Percentiles rank a stretch among this genome's conserved stretches.
Evolutionary conservation across 2,329 filamentous ascomycete species (phyloP).

Genomic region (Penicillium sp.): DNA sequence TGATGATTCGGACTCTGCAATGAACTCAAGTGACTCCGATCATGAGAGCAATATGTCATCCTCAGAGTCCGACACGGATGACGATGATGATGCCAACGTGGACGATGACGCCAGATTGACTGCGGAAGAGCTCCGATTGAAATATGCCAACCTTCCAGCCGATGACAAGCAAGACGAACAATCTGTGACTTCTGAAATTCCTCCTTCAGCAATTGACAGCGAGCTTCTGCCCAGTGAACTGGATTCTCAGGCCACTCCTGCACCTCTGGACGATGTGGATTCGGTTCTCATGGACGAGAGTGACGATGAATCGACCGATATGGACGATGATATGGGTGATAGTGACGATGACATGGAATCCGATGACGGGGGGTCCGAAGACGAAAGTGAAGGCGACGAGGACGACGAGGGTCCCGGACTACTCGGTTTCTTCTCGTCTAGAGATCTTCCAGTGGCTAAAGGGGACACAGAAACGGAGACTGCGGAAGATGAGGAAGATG

Average conservation of each 20-base stretch:
- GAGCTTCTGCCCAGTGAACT: constrained; percentile 18
- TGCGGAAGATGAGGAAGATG: constrained; percentile 17
- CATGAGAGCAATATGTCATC: constrained; percentile 48
- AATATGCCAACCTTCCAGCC: constrained; percentile 41
- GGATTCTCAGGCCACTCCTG: constrained; percentile 19
- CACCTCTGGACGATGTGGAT: constrained; percentile 40
- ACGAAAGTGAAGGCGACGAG: constrained; percentile 25
- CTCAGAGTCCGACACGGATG: constrained; percentile 40
- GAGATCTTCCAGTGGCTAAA: constrained; percentile 28
- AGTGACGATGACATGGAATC: constrained; percentile 45
- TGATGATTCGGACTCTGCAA: constrained; percentile 31
- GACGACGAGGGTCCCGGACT: constrained; percentile 37
- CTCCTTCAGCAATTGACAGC: constrained; percentile 15
- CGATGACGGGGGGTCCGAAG: constrained; percentile 44
- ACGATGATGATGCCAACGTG: constrained; percentile 30
- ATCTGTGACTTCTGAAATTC: constrained; percentile 21
- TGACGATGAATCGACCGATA: constrained; percentile 41
- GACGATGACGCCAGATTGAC: constrained; percentile 44
- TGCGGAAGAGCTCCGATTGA: constrained; percentile 42
- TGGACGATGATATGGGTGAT: constrained; percentile 46
- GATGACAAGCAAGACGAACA: constrained; percentile 18
- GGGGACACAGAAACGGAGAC: constrained; percentile 20
- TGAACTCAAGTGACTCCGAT: constrained; percentile 59
- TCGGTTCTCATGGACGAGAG: constrained; percentile 42
- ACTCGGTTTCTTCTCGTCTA: constrained; percentile 44